Conservation (phyloP, 768 basidiomycete species). For the Mycena indigotica region DNA sequence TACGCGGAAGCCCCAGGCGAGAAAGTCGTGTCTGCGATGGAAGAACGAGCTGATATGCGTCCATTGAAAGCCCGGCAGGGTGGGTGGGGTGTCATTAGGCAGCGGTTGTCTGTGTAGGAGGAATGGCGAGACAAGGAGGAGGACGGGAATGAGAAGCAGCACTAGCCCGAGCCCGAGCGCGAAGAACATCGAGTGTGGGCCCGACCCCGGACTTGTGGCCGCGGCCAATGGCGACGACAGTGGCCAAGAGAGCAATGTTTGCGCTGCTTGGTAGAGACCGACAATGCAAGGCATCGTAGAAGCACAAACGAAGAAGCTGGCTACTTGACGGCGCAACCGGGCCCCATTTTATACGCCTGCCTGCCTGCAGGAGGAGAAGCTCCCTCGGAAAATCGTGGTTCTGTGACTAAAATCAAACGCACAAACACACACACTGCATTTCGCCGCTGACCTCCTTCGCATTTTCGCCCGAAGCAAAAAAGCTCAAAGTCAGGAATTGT, state of each 20-base stretch:
- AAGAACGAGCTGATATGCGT: slow-evolving; percentile 70
- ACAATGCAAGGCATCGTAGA: slow-evolving; percentile 51
- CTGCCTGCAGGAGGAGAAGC: slow-evolving; percentile 9
- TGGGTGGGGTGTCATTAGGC: slow-evolving; percentile 55
- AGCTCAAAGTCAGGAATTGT: no score
- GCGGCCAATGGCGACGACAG: no score
- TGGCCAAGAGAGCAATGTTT: slow-evolving; percentile 46
- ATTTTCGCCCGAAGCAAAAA: no score
- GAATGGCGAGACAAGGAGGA: slow-evolving; percentile 49
- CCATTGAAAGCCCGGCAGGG: slow-evolving; percentile 60
- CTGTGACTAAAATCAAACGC: slow-evolving; percentile 17
- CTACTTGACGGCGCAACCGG: slow-evolving; percentile 27
- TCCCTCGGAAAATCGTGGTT: slow-evolving; percentile 14
- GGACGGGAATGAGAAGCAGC: no score
- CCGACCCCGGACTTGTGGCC: no score
- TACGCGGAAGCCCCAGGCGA: slow-evolving; percentile 69
- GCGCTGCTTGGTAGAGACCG: slow-evolving; percentile 50
- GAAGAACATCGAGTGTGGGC: no score
- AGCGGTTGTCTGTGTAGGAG: slow-evolving; percentile 49
- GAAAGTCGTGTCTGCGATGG: slow-evolving; percentile 67
- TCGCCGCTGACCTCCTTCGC: no score
- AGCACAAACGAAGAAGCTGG: slow-evolving; percentile 14
- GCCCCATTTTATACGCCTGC: slow-evolving; percentile 18
- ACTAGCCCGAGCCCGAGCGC: no score
- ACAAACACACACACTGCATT: slow-evolving; percentile 11